Evolutionary conservation across 257 asterid species (phyloP).

Genomic region (Paraleonurus japonicus): DNA sequence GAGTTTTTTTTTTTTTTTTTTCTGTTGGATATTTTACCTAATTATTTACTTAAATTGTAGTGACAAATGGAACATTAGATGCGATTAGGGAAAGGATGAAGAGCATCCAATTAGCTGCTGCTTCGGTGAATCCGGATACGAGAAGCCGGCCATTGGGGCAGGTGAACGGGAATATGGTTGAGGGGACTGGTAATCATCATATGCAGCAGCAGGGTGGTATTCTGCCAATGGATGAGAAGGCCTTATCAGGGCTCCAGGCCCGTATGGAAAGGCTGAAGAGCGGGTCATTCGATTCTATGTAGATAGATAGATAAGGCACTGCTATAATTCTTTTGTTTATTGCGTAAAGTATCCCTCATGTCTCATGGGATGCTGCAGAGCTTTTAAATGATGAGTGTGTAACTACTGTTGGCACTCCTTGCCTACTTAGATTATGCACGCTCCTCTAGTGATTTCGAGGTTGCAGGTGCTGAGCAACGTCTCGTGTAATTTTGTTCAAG

Average conservation of each 20-base stretch:
- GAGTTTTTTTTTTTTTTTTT: too few relatives aligned
- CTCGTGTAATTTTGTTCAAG: conserved; percentile 28
- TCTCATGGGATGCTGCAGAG: conserved; percentile 26
- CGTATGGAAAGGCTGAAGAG: conserved; percentile 97
- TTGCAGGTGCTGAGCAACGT: conserved; percentile 23
- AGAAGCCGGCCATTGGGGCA: conserved; percentile 56
- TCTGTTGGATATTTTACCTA: neutral
- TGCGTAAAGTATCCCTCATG: conserved; percentile 24
- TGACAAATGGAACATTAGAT: conserved; percentile 78
- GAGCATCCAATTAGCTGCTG: conserved; percentile 85
- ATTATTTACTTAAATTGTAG: conserved; percentile 45
- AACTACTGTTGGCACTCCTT: conserved; percentile 20
- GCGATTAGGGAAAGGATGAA: conserved; percentile 98
- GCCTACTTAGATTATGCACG: conserved; percentile 10
- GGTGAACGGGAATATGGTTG: conserved; percentile 53
- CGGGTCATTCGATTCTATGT: conserved; percentile 73
- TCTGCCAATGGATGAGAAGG: conserved; percentile 97
- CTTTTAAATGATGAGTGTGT: conserved; percentile 37
- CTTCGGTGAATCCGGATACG: conserved; percentile 58
- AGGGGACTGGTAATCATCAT: conserved; percentile 49
- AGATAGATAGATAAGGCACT: conserved; percentile 5
- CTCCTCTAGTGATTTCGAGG: conserved; percentile 22
- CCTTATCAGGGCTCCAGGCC: conserved; percentile 96
- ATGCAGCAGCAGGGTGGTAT: conserved; percentile 45
- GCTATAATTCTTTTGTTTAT: conserved; percentile 27